phyloP scores from a whole-genome alignment of 208 protist genomes.

The Lotmaria passim region DNA sequence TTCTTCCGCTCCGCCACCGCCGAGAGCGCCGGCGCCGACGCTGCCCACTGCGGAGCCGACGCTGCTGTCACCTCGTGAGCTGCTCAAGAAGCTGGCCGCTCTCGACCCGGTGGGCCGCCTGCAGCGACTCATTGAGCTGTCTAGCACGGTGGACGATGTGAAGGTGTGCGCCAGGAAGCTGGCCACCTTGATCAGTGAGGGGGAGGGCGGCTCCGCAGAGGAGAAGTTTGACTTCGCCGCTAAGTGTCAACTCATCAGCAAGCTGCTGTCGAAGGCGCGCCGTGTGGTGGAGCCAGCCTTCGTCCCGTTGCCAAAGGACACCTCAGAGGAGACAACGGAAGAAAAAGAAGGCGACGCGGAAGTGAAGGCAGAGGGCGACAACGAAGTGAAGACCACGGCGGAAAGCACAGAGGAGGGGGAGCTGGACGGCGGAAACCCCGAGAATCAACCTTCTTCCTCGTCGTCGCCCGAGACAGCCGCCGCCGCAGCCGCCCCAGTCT shows the following conservation, averaged over 20 bases:
- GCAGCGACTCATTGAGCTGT: slow-evolving; percentile 79
- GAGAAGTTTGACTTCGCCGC: slow-evolving; percentile 48
- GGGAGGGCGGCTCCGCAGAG: slow-evolving; percentile 7
- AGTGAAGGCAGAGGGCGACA: neutral
- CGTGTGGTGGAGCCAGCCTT: slow-evolving; percentile 44
- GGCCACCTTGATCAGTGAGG: slow-evolving; percentile 11
- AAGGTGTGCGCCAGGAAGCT: slow-evolving; percentile 52
- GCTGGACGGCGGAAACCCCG: neutral
- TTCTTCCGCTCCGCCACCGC: neutral
- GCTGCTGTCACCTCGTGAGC: slow-evolving; percentile 65
- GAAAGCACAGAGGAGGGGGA: slow-evolving; percentile 1
- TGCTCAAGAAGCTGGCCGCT: slow-evolving; percentile 58
- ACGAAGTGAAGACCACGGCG: neutral
- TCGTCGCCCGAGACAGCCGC: neutral
- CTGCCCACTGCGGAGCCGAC: slow-evolving; percentile 33
- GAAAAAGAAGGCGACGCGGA: neutral
- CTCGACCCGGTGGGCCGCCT: slow-evolving; percentile 69
- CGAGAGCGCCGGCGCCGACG: neutral
- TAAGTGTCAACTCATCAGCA: slow-evolving; percentile 77
- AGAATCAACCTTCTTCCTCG: neutral
- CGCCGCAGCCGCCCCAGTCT: neutral
- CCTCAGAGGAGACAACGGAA: neutral
- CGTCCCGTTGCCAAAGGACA: neutral
- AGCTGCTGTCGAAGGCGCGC: slow-evolving; percentile 81
- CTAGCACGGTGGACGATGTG: slow-evolving; percentile 44